Conservation (phyloP, 768 basidiomycete genomes). For the Symmetrospora coprosmae region DNA sequence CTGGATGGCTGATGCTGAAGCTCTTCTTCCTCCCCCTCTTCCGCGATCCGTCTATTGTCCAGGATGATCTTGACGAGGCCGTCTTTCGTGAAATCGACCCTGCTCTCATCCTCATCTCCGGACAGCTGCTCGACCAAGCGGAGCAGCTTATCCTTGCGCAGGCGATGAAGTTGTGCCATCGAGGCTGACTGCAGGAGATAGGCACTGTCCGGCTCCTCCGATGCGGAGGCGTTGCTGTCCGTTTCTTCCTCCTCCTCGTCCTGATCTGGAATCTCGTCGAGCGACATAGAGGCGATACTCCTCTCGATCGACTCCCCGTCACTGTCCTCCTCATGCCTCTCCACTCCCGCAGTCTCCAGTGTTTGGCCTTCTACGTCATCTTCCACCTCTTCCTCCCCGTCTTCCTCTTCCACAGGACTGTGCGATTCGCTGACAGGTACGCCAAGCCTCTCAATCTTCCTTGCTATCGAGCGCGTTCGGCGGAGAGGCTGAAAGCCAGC, state of each 20-base stretch:
- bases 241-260: constrained; percentile 8
- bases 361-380: constrained; percentile 3
- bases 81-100: constrained; percentile 14
- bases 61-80: constrained; percentile 10
- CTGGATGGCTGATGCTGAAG: neutral
- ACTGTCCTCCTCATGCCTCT: neutral
- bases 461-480: constrained; percentile 6
- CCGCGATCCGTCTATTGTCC: neutral
- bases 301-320: constrained; percentile 7
- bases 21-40: neutral
- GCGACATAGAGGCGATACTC: constrained; percentile 19
- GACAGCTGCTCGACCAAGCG: neutral
- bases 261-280: constrained; percentile 9
- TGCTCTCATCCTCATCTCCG: constrained; percentile 1
- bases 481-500: constrained; percentile 3
- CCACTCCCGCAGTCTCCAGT: no score
- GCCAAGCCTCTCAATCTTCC: constrained; percentile 11
- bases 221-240: neutral
- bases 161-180: constrained; percentile 4
- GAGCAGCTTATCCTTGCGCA: constrained; percentile 13
- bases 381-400: neutral
- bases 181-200: neutral
- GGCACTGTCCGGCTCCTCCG: neutral
- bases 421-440: constrained; percentile 2
- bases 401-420: neutral